phyloP scores from a whole-genome alignment of 805 yeast genomes.

The Schwanniomyces yamadae region DNA sequence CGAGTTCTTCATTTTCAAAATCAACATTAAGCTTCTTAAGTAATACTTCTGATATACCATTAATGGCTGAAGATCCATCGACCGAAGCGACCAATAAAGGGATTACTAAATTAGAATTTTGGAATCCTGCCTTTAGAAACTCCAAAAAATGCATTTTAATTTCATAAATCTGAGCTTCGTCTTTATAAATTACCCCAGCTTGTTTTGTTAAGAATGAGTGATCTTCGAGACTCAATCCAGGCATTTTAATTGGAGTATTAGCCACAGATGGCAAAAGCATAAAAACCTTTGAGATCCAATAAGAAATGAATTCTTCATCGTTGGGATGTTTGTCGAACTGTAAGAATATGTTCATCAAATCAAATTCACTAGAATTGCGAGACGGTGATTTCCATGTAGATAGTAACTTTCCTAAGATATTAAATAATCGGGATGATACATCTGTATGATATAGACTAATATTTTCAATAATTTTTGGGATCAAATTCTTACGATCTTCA shows the following conservation, averaged over 20 bases:
- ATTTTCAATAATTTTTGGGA: conserved; percentile 49
- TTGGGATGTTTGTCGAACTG: conserved; percentile 30
- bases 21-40: conserved; percentile 53
- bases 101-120: conserved; percentile 36
- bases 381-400: conserved; percentile 47
- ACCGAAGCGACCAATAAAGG: conserved; percentile 63
- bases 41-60: conserved; percentile 52
- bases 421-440: conserved; percentile 59
- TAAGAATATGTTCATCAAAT: conserved; percentile 27
- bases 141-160: conserved; percentile 29
- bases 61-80: conserved; percentile 56
- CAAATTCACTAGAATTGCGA: conserved; percentile 44
- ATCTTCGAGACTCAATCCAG: conserved; percentile 63
- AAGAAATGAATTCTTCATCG: conserved; percentile 48
- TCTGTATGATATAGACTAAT: conserved; percentile 38
- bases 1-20: conserved; percentile 46
- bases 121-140: conserved; percentile 43
- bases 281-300: conserved; percentile 55
- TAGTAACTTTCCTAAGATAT: conserved; percentile 56
- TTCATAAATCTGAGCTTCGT: conserved; percentile 40
- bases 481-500: conserved; percentile 36
- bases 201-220: conserved; percentile 62
- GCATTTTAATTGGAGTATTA: conserved; percentile 39
- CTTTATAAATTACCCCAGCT: conserved; percentile 62
- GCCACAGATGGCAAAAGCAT: conserved; percentile 46